Base-by-base conservation (phyloP, 2,329 filamentous ascomycete species). In the Neofusicoccum kwambonambiense region DNA sequence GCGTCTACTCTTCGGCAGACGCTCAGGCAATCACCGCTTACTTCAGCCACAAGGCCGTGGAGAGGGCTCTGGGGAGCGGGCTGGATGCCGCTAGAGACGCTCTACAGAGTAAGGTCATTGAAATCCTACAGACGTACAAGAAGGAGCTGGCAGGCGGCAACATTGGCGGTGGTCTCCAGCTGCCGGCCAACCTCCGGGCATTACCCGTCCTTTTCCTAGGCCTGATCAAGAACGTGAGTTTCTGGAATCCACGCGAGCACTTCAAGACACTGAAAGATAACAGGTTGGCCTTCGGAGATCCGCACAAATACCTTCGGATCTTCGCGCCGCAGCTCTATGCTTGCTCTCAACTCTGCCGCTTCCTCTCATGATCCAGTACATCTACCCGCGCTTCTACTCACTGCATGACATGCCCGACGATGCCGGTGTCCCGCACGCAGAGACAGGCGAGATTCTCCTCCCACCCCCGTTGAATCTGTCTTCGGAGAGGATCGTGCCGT, bases 21-120 rank as follows among this genome's bases (percentile, higher is more conserved):
- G 94, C 97, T 78, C 90, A 90, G 72, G 95, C 95, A 13, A 92
- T 99, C 70, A 90, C 93, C 3, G 91, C 91, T 12, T 98, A 94
- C 82, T 98, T 94, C 83, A 94, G 90, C 71, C 95, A 99, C 85
- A 98, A 98, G 82, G 95, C 95, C 15, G 95, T 98, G 3, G 95
- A 99, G 81, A 86, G 92, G 71, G 89, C 91, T 11, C 82, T 99
- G 44, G 90, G 91, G 71, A 92, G 87, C 71, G 93, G 94, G 44
- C 83, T 99, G 60, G 95, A 99, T 71, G 90, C 92, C 54, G 95
- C 95, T 58, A 86, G 95, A 47, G 95, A 99, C 77, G 90, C 92
- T 52, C 83, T 98, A 49, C 93, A 97, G 77, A 87, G 89, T 69
- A 99, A 99, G 84, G 83, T 97, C 47, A 90, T 93, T 34, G 95